Percentiles rank a stretch among this genome's conserved stretches.
Evolutionary conservation across 805 yeast species (phyloP).

Genomic region (Yarrowia hollandica): DNA sequence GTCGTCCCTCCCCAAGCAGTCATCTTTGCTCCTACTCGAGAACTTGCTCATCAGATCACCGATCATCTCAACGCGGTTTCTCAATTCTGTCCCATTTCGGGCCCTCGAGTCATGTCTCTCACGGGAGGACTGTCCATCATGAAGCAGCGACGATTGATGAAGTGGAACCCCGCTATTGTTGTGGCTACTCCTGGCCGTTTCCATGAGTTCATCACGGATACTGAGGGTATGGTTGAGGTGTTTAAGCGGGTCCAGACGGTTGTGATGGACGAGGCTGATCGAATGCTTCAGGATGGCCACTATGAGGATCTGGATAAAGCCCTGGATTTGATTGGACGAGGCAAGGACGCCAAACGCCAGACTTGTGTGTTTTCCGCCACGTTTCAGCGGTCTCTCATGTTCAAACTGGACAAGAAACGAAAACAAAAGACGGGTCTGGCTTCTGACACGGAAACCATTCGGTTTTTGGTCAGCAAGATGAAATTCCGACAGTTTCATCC

Average conservation of each 20-base stretch:
- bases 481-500: constrained; percentile 70
- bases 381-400: constrained; percentile 77
- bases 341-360: constrained; percentile 55
- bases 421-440: constrained; percentile 35
- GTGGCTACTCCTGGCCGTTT: constrained; percentile 97
- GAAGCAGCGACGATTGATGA: constrained; percentile 81
- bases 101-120: constrained; percentile 64
- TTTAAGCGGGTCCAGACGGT: constrained; percentile 50
- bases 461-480: constrained; percentile 65
- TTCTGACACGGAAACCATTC: constrained; percentile 57
- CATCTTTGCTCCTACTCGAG: constrained; percentile 93
- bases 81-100: constrained; percentile 52
- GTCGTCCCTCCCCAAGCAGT: constrained; percentile 62
- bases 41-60: constrained; percentile 89
- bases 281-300: constrained; percentile 92
- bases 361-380: constrained; percentile 95
- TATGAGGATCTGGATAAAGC: constrained; percentile 88
- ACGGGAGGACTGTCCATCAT: constrained; percentile 96
- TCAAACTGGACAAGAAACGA: constrained; percentile 55
- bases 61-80: constrained; percentile 62
- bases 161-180: constrained; percentile 67
- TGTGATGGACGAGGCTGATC: constrained; percentile 94
- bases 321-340: constrained; percentile 61
- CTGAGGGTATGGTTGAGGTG: constrained; percentile 43
- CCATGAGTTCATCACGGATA: constrained; percentile 60